These are phyloP conservation scores for Syzygium jambos DNA, from an alignment of 345 rosid species.

Conservation along the genomic window DNA sequence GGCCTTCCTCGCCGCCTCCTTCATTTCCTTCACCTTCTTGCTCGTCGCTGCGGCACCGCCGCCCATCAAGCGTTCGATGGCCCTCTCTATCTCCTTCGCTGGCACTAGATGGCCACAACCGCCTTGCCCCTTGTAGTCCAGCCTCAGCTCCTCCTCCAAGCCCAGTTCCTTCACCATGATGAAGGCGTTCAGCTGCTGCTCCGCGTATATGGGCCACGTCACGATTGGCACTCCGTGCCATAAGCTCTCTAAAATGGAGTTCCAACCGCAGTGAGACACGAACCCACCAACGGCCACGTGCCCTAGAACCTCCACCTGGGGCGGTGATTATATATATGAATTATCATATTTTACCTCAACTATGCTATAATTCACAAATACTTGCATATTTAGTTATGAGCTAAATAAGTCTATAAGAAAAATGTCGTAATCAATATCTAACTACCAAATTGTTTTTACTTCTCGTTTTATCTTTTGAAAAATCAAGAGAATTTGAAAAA, in stretches of 20 bases:
- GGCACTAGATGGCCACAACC: conserved; percentile 1
- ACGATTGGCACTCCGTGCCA: conserved; percentile 36
- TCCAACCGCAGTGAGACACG: conserved; percentile 46
- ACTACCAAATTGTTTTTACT: not conserved
- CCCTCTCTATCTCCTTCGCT: conserved; percentile 24
- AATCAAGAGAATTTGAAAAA: not conserved
- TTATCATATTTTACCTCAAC: not conserved
- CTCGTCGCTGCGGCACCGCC: conserved; percentile 12
- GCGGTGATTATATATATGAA: not conserved
- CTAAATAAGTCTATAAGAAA: not conserved
- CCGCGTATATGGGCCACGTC: conserved; percentile 39
- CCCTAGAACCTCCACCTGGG: conserved; percentile 22
- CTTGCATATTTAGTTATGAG: not conserved
- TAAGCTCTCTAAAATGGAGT: conserved; percentile 30
- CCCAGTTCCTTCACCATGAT: conserved; percentile 33
- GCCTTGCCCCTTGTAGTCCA: conserved; percentile 7
- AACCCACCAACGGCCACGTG: conserved; percentile 30
- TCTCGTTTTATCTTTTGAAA: not conserved
- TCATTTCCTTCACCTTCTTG: conserved; percentile 17
- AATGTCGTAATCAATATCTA: not conserved
- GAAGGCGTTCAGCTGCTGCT: conserved; percentile 44
- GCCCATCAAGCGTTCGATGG: conserved; percentile 12
- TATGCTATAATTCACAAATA: not conserved
- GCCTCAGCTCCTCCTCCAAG: conserved; percentile 20
- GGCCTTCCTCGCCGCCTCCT: conserved; percentile 13